A percentile compares a stretch with the other conserved stretches of the same genome.
Conservation (phyloP, 78 protist species). For the Pigoraptor vietnamica region DNA sequence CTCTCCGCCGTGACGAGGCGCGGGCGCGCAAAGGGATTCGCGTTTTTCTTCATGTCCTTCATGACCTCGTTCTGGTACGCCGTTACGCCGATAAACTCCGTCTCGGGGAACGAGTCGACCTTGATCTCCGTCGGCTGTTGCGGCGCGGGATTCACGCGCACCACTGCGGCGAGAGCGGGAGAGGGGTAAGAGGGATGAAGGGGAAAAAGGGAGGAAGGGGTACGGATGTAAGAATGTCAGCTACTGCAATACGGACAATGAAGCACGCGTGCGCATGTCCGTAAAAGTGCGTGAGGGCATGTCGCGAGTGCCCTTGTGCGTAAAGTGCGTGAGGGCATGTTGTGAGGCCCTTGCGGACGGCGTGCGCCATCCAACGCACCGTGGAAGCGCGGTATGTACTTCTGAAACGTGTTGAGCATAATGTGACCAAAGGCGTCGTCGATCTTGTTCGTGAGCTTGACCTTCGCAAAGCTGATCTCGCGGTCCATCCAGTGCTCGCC, state of each 20-base stretch:
- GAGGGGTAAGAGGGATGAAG: too few relatives aligned
- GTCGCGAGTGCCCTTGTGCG: too few relatives aligned
- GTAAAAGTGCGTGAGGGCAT: too few relatives aligned
- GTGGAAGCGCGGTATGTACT: not conserved
- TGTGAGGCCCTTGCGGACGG: too few relatives aligned
- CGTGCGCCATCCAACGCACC: too few relatives aligned
- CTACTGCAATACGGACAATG: not conserved
- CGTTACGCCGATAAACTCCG: not conserved
- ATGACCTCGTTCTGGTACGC: conserved; percentile 6
- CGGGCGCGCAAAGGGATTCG: not conserved
- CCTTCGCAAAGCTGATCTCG: not conserved
- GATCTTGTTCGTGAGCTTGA: not conserved
- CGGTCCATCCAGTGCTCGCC: not conserved
- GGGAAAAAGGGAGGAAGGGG: too few relatives aligned
- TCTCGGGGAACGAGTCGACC: not conserved
- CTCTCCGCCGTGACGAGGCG: not conserved
- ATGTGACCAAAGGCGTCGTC: not conserved
- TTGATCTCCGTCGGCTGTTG: not conserved
- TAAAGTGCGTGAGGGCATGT: too few relatives aligned
- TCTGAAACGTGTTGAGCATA: not conserved
- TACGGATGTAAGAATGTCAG: too few relatives aligned
- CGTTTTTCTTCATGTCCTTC: not conserved
- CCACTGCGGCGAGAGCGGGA: not conserved
- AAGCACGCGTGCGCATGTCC: not conserved
- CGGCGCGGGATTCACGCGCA: not conserved